Evolutionary conservation across 495 filamentous ascomycete genomes (phyloP), one percentile per base, ranked within the genome.

Genomic region (Aspergillus mulundensis): DNA sequence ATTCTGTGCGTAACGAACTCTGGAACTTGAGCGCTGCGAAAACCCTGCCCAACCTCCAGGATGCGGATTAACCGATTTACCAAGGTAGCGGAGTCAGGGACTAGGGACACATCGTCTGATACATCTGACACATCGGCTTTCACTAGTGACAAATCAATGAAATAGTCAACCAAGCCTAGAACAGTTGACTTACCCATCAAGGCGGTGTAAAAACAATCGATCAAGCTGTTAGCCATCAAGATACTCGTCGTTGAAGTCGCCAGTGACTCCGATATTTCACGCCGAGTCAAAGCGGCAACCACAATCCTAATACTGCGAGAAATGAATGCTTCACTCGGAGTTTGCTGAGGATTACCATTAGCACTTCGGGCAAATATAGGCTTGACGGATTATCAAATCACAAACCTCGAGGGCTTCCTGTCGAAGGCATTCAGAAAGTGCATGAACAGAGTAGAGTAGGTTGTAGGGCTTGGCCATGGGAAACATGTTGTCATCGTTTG

Each of bases 381-480:
- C 2, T 32, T 10, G 32, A 43, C 21, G 32, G 40, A 19, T 30
- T 6, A 19, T 14, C n/a, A 24, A 0, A 15, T 12, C 36, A 59
- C 69, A 40, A 64, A 78, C 77, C 62, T 70, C 69, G 7, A 70
- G 38, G 32, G 65, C 61, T 63, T 78, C 71, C 32, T 76, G 77
- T 23, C 74, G 68, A 47, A 84, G 74, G 66, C 68, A 82, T 24
- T 57, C 68, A 45, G 72, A 76, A 25, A 95, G 72, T 8, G 85
- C 81, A 62, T 87, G 78, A 0, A 90, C 67, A 10, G 85, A 88
- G 70, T 95, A 95, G 5, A 92, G 69, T 4, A 83, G 83, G 52
- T 86, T 87, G 68, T 84, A 93, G 5, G 89, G 88, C 42, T 85
- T 84, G 12, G 80, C 76, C 10, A 81, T 71, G 3, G 88, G 87